Evolutionary conservation across 495 filamentous ascomycete species (phyloP), one percentile per base, ranked within the genome.

Genomic region (Lineolata rhizophorae): DNA sequence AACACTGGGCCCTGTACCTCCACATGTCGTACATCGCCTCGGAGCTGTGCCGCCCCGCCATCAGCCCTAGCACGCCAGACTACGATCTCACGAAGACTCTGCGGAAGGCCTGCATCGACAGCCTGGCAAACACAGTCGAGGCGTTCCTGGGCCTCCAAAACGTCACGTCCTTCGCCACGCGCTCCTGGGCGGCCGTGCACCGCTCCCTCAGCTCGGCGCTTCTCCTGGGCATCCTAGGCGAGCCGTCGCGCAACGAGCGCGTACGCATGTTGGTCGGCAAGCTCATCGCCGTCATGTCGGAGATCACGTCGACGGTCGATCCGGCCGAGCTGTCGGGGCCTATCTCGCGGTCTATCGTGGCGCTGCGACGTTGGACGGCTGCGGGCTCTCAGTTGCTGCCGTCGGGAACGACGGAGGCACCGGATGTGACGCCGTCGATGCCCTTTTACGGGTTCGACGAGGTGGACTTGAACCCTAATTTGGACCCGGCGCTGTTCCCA

Each of bases 71-170:
- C 29, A 48, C 55, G 27, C 18, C 48, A 8, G 42, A 46, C 18
- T 49, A 58, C 18, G 50, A 60, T 12, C 36, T 49, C 5, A 51
- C 49, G 3, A 47, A 54, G 11, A 48, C 49, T 6, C 56, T 70
- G 45, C 56, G 60, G 4, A 44, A 47, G 16, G 55, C 59, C 18
- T 76, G 71, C 51, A 70, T 73, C 39, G 47, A 55, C 17, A 72
- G 68, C 43, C 45, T 76, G 6, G 60, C 62, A 4, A 70, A 74
- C 43, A 74, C 68, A 8, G 66, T 76, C 1, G 61, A 70, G 38
- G 71, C 72, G 51, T 76, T 74, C 45, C 52, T 73, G 4, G 66
- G 70, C 9, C 65, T 76, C 54, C 68, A 72, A 38, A 67, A 72
- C 39, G 52, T 73, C 35, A 72, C 68, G 3, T 57, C 70, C 1